Evolutionary conservation across 805 yeast species (phyloP).

Genomic region (Candida maris): DNA sequence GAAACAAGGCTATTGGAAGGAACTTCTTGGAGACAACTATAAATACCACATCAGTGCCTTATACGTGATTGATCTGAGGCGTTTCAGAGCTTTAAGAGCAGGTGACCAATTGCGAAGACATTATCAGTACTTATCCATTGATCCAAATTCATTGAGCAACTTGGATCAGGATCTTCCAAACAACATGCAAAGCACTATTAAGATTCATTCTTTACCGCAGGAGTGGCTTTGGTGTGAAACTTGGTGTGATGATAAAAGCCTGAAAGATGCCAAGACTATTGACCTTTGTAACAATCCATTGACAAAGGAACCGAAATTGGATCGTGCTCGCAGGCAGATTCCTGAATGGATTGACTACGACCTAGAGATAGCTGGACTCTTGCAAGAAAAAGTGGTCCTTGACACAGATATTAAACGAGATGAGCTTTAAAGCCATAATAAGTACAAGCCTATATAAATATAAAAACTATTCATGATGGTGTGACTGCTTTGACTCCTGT

Average conservation of each 20-base stretch:
- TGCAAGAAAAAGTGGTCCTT: no score
- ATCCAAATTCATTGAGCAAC: conserved; percentile 73
- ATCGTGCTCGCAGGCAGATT: conserved; percentile 67
- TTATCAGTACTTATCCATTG: conserved; percentile 77
- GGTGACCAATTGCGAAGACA: conserved; percentile 83
- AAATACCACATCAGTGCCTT: conserved; percentile 84
- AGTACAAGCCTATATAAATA: neutral
- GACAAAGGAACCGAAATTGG: conserved; percentile 75
- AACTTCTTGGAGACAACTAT: conserved; percentile 49
- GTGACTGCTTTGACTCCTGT: neutral
- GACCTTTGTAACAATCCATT: conserved; percentile 83
- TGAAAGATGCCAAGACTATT: conserved; percentile 66
- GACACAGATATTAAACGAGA: conserved; percentile 15
- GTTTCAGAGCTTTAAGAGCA: conserved; percentile 60
- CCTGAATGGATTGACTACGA: conserved; percentile 78
- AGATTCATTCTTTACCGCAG: conserved; percentile 69
- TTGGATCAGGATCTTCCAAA: conserved; percentile 95
- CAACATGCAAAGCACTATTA: conserved; percentile 64
- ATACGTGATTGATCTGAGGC: conserved; percentile 71
- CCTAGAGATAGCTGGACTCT: conserved; percentile 40
- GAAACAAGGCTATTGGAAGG: conserved; percentile 90
- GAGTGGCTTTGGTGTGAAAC: conserved; percentile 95
- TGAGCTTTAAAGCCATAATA: conserved; percentile 11
- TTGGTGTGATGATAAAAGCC: conserved; percentile 72
- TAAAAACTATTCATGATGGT: neutral